Base-by-base conservation (phyloP, 306 rosid genomes). In the Cajanus cajan region DNA sequence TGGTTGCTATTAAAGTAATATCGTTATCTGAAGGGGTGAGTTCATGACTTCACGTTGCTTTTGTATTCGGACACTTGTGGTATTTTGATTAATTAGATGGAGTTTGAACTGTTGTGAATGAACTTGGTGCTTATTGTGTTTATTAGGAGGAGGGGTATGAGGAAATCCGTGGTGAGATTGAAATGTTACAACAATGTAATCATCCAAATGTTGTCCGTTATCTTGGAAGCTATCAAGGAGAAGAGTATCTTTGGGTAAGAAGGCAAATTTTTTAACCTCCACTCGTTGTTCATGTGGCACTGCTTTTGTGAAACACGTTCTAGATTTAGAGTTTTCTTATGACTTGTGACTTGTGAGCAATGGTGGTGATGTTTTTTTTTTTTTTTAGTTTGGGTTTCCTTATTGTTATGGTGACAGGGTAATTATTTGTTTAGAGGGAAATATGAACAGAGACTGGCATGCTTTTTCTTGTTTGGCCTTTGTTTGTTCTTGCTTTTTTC, bases 181-280 rank as follows among this genome's bases (percentile, higher is more conserved):
- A 95, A 87, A 95, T 93, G 97, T 88, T 95, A 84, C 98, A 95
- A 88, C 99, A 93, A 76, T 95, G 98, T 83, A 93, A 89, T 82
- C 99, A 95, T 88, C 99, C 99, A 0, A 95, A 95, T 83, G 99
- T 95, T 62, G 99, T 95, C 24, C 96, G 99, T 71, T 95, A 95
- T 79, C 92, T 95, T 64, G 99, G 98, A 83, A 95, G 99, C 87
- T 95, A 92, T 82, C 99, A 95, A 83, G 99, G 99, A 81, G 99
- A 95, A 81, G 99, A 95, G 82, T 93, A 91, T 86, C 99, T 95
- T 78, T 95, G 99, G 99, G 99, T 95, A 88, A 82, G 86, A 74
- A 54, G 22, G 24, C 6, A 57, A 8, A 40, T 78, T 67, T n/a
- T 63, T 16, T 40, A 28, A 57, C 25, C 52, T 79, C 6, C 25